Evolutionary conservation across 768 basidiomycete species (phyloP).

Genomic region (Candolleomyces efflorescens): DNA sequence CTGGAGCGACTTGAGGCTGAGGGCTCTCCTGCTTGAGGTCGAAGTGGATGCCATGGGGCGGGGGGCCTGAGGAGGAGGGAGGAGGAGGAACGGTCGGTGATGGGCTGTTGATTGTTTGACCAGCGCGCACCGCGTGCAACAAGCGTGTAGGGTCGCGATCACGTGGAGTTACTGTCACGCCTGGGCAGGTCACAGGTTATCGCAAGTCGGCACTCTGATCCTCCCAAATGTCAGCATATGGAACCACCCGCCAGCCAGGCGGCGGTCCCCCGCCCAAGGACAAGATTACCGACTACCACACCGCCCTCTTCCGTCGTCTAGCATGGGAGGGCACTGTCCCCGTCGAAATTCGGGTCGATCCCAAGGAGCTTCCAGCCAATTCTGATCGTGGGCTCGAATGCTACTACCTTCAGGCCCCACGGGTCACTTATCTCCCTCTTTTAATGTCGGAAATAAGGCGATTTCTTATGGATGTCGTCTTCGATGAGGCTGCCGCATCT

Average conservation of each 20-base stretch:
- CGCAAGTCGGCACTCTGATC: neutral
- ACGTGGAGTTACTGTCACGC: slow-evolving; percentile 17
- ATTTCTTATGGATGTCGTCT: slow-evolving; percentile 88
- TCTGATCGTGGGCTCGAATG: slow-evolving; percentile 86
- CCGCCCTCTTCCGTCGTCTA: slow-evolving; percentile 80
- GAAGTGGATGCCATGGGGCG: neutral
- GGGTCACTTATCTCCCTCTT: slow-evolving; percentile 91
- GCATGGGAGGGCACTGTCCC: slow-evolving; percentile 92
- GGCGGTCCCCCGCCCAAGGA: slow-evolving; percentile 30
- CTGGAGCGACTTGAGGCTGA: slow-evolving; percentile 11
- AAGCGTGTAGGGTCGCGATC: slow-evolving; percentile 16
- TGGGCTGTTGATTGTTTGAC: neutral
- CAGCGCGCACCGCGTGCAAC: neutral
- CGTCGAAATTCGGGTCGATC: slow-evolving; percentile 83
- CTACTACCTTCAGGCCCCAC: slow-evolving; percentile 87
- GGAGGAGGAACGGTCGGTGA: slow-evolving; percentile 10
- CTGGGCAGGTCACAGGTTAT: slow-evolving; percentile 9
- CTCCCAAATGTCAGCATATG: slow-evolving; percentile 45
- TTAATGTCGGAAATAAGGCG: slow-evolving; percentile 84
- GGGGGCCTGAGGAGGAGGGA: neutral
- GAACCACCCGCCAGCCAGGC: slow-evolving; percentile 46
- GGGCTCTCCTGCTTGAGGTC: neutral
- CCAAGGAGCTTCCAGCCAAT: slow-evolving; percentile 86
- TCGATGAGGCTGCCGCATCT: slow-evolving; percentile 80
- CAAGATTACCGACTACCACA: slow-evolving; percentile 47